phyloP scores from a whole-genome alignment of 2,329 filamentous ascomycete genomes.

The Calonectria hongkongensis region DNA sequence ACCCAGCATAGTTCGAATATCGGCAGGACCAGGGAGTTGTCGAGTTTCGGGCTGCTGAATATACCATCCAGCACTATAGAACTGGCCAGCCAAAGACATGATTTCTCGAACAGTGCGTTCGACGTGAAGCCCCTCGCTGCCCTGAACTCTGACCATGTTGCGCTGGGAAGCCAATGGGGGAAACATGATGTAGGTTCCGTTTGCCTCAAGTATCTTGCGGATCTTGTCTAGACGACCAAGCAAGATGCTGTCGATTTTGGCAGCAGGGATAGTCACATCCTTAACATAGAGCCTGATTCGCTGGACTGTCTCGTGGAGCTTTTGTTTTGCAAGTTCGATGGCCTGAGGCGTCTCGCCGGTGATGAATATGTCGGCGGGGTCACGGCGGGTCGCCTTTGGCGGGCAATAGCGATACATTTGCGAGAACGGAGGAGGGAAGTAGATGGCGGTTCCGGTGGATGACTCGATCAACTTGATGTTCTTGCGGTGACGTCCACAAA shows the following conservation, averaged over 20 bases:
- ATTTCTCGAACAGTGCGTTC: conserved; percentile 96
- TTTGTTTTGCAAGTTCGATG: conserved; percentile 92
- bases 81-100: conserved; percentile 96
- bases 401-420: conserved; percentile 93
- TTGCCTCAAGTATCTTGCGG: conserved; percentile 97
- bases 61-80: conserved; percentile 98
- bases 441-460: conserved; percentile 95
- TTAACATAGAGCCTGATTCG: conserved; percentile 91
- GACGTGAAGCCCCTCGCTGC: conserved; percentile 93
- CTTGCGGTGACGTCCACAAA: conserved; percentile 95
- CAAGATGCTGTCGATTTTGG: conserved; percentile 96
- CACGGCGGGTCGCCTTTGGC: conserved; percentile 85
- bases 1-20: conserved; percentile 92
- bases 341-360: conserved; percentile 91
- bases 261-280: conserved; percentile 90
- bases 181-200: conserved; percentile 95
- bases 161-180: conserved; percentile 91
- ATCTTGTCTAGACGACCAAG: conserved; percentile 96
- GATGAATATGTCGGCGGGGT: conserved; percentile 94
- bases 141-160: conserved; percentile 91
- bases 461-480: conserved; percentile 99
- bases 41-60: conserved; percentile 85
- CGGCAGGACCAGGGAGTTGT: conserved; percentile 77
- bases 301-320: conserved; percentile 89
- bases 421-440: conserved; percentile 96